Conservation (phyloP, 75 land plant species). For the Pinus albicaulis region DNA sequence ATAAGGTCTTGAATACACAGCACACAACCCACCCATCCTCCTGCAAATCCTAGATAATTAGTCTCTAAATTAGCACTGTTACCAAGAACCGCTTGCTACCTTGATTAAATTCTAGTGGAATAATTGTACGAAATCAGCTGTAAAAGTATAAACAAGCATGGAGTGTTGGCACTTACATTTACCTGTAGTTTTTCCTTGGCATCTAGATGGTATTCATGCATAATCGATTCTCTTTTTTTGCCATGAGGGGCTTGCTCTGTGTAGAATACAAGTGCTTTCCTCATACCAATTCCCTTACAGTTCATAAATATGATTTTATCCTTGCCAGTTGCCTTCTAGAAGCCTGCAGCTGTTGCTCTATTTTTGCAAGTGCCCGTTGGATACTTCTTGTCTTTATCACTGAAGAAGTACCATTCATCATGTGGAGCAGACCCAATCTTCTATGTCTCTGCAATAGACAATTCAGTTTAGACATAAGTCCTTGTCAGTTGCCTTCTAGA, state of each 20-base stretch:
- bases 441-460: too few relatives aligned
- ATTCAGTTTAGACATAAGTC: conserved; percentile 45
- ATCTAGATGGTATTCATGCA: too few relatives aligned
- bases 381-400: conserved; percentile 63
- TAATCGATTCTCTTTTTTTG: too few relatives aligned
- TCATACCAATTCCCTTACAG: conserved; percentile 52
- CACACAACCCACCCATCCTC: conserved; percentile 53
- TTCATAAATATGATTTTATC: conserved; percentile 52
- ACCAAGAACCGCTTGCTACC: too few relatives aligned
- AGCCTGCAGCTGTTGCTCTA: conserved; percentile 49
- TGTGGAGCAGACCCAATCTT: too few relatives aligned
- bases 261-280: conserved; percentile 62
- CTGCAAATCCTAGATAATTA: too few relatives aligned
- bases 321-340: conserved; percentile 65
- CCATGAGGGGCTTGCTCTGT: too few relatives aligned
- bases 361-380: conserved; percentile 60
- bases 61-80: too few relatives aligned
- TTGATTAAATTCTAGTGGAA: too few relatives aligned
- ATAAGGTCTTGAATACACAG: conserved; percentile 37
- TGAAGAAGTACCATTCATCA: too few relatives aligned
- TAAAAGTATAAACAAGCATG: conserved; percentile 2
- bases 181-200: too few relatives aligned
- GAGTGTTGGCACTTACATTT: not conserved
- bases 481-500: conserved; percentile 64
- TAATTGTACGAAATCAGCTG: too few relatives aligned